A percentile compares a stretch with the other conserved stretches of the same genome.
phyloP scores from a whole-genome alignment of 345 rosid genomes.

The Acer yangbiense region DNA sequence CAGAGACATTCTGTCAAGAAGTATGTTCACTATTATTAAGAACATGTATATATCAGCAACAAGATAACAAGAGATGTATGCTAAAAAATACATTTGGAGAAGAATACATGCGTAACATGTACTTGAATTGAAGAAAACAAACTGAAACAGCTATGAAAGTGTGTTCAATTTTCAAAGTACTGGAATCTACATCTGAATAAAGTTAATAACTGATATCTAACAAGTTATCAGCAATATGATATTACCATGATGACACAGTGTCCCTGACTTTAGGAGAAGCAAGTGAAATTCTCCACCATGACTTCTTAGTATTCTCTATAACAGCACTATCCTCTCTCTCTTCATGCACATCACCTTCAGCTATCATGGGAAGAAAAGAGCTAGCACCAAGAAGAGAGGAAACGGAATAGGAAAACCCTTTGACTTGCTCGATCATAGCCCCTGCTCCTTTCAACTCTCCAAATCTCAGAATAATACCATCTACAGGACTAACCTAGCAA shows the following conservation, averaged over 20 bases:
- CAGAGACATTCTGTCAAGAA: background rate
- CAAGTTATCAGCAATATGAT: background rate
- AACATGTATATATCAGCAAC: background rate
- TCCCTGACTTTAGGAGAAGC: slow-evolving; percentile 79
- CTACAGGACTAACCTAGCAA: slow-evolving; percentile 90
- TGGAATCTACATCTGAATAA: background rate
- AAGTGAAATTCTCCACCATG: slow-evolving; percentile 82
- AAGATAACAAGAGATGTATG: background rate
- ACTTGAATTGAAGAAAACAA: background rate
- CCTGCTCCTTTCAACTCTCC: slow-evolving; percentile 83
- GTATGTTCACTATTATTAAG: background rate
- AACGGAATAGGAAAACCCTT: slow-evolving; percentile 88
- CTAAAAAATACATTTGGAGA: background rate
- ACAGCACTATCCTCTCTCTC: slow-evolving; percentile 36
- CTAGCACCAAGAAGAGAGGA: slow-evolving; percentile 83
- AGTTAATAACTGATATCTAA: background rate
- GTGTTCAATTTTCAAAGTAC: slow-evolving; percentile 5
- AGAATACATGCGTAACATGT: background rate
- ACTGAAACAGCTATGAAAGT: background rate
- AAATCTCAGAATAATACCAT: slow-evolving; percentile 76
- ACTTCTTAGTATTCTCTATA: slow-evolving; percentile 54
- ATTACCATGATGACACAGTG: slow-evolving; percentile 53
- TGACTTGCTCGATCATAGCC: slow-evolving; percentile 95
- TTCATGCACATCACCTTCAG: slow-evolving; percentile 43
- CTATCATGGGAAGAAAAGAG: slow-evolving; percentile 63